phyloP scores from a whole-genome alignment of 768 basidiomycete species.

The Mycena sanguinolenta region DNA sequence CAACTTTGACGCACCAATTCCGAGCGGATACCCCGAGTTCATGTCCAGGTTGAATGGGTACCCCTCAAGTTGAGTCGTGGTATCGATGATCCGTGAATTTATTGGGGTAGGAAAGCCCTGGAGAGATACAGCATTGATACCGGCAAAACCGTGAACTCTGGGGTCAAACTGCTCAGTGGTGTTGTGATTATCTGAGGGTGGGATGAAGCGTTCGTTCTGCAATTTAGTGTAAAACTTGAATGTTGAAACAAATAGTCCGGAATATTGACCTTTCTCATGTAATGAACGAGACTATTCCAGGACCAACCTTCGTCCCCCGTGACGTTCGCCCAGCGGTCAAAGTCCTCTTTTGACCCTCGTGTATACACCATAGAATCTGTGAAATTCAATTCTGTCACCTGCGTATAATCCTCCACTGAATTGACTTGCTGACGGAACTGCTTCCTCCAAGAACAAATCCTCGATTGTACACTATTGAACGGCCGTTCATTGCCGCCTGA shows the following conservation, averaged over 20 bases:
- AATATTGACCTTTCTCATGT: slow-evolving; percentile 31
- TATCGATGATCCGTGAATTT: slow-evolving; percentile 41
- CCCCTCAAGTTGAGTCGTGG: slow-evolving; percentile 37
- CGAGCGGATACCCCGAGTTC: slow-evolving; percentile 26
- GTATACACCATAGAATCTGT: slow-evolving; percentile 27
- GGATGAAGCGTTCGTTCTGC: slow-evolving; percentile 43
- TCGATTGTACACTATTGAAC: neutral
- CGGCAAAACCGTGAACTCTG: slow-evolving; percentile 41
- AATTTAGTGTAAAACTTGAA: too few relatives aligned
- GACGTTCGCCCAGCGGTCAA: slow-evolving; percentile 36
- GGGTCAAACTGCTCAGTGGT: slow-evolving; percentile 44
- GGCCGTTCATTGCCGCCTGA: neutral
- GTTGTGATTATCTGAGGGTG: slow-evolving; percentile 48
- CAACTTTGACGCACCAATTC: slow-evolving; percentile 10
- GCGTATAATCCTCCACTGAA: neutral
- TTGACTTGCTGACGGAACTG: neutral
- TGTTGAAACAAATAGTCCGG: too few relatives aligned
- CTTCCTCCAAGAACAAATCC: neutral
- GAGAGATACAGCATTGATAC: slow-evolving; percentile 40
- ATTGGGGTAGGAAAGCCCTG: slow-evolving; percentile 36
- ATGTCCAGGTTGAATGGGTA: slow-evolving; percentile 10
- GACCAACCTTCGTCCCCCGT: slow-evolving; percentile 40
- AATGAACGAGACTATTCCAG: slow-evolving; percentile 38
- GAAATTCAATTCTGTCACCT: neutral
- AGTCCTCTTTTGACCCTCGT: slow-evolving; percentile 37